Base-by-base conservation (phyloP, 2,329 filamentous ascomycete genomes). In the Tolypocladium tundrense region DNA sequence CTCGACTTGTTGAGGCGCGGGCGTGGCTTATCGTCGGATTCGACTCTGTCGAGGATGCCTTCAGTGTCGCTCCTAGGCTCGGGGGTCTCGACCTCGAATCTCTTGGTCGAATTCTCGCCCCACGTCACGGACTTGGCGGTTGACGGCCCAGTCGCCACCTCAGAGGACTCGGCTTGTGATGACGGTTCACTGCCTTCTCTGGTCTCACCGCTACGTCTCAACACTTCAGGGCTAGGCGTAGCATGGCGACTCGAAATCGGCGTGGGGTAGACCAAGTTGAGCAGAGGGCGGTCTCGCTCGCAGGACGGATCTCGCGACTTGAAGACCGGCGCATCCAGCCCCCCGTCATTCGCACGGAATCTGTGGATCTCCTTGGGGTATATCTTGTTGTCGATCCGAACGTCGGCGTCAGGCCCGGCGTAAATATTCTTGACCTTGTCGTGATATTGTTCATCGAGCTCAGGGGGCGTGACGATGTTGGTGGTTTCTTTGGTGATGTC, bases 41-140 rank as follows among this genome's bases (percentile, higher is more conserved):
- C 64, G 53, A 69, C 66, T 33, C 67, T 69, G 33, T 56, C 60
- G 27, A 62, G 68, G 41, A 48, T 50, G 24, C 57, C 35, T 41
- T 72, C 71, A 11, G 61, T 60, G 53, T 70, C 67, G 55, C 65
- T 70, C 60, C 66, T 71, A n/a, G 64, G 64, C 51, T 82, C 80
- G 8, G 84, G 81, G 55, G 79, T 86, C 59, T 83, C 81, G 13
- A 82, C 77, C 54, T 86, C 81, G 60, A 84, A 88, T 59, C 83
- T 80, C 67, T 86, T 83, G 4, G 80, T 86, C 65, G 85, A 77
- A 61, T 86, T 85, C 60, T 85, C 75, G 13, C 83, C 85, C 85
- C 84, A 88, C 14, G 78, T 84, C 5, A 88, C 85, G 48, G 73
- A 78, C 63, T 86, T 86, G 8, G 81, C 75, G 8, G 73, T 73